These are phyloP conservation scores for Globisporangium perplexum DNA, from an alignment of 352 stramenopile genomes.

Conservation along the genomic window DNA sequence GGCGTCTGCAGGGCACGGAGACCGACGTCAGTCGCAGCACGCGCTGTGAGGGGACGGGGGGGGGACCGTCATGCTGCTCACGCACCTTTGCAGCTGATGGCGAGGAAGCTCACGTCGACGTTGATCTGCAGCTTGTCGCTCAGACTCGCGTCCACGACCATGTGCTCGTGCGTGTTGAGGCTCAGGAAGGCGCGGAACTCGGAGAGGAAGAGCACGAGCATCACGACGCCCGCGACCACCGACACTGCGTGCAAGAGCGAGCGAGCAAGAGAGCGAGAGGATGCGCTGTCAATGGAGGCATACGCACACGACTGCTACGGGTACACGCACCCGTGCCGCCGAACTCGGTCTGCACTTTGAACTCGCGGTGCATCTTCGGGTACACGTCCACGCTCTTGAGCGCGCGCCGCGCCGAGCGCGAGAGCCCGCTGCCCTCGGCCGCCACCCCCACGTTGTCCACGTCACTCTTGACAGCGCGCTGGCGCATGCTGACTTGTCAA, in stretches of 20 bases:
- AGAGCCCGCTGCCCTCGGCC: constrained; percentile 25
- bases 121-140: constrained; percentile 95
- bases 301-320: no score
- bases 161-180: constrained; percentile 88
- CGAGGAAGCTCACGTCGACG: constrained; percentile 97
- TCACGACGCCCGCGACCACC: constrained; percentile 79
- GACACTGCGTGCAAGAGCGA: constrained; percentile 37
- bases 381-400: constrained; percentile 91
- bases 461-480: constrained; percentile 53
- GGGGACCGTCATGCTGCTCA: not conserved
- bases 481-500: constrained; percentile 39
- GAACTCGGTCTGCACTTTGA: constrained; percentile 93
- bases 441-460: constrained; percentile 36
- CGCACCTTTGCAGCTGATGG: constrained; percentile 89
- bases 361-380: constrained; percentile 94
- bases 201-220: constrained; percentile 89
- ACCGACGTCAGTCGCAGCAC: no score
- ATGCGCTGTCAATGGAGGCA: not conserved
- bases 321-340: constrained; percentile 72
- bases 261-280: not conserved
- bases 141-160: constrained; percentile 94
- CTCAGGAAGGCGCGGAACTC: constrained; percentile 84
- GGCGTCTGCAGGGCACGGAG: no score
- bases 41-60: not conserved
- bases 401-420: constrained; percentile 43